Percentiles rank a stretch among this genome's conserved stretches.
Evolutionary conservation across 495 filamentous ascomycete genomes (phyloP).

Genomic region (Penicillium nucicola): DNA sequence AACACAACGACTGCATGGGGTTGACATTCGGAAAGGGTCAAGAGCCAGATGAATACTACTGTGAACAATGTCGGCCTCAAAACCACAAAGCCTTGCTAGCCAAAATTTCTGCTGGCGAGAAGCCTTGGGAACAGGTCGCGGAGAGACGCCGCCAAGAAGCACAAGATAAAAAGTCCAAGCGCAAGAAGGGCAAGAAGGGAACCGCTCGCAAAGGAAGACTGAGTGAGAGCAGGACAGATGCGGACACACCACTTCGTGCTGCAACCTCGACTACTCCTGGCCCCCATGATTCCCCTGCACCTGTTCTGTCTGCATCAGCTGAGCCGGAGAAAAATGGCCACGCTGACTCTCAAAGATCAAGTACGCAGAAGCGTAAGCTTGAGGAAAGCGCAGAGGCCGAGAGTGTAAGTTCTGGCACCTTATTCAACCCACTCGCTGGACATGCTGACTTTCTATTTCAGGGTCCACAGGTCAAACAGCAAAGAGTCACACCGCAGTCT

Average conservation of each 20-base stretch:
- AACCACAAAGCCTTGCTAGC: slow-evolving; percentile 73
- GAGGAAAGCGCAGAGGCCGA: slow-evolving; percentile 38
- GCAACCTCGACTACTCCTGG: slow-evolving; percentile 30
- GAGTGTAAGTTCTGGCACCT: slow-evolving; percentile 22
- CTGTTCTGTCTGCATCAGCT: slow-evolving; percentile 20
- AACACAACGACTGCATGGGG: slow-evolving; percentile 95
- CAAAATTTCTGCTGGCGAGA: slow-evolving; percentile 73
- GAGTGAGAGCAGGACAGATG: slow-evolving; percentile 40
- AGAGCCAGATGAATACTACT: slow-evolving; percentile 78
- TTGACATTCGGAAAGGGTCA: slow-evolving; percentile 72
- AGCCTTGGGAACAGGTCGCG: slow-evolving; percentile 74
- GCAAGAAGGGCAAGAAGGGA: slow-evolving; percentile 48
- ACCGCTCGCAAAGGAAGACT: slow-evolving; percentile 33
- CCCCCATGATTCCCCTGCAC: slow-evolving; percentile 20
- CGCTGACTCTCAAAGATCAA: slow-evolving; percentile 25
- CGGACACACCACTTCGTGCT: slow-evolving; percentile 29
- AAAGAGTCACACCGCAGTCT: slow-evolving; percentile 29
- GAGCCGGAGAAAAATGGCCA: slow-evolving; percentile 34
- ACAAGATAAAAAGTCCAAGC: slow-evolving; percentile 47
- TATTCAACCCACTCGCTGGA: neutral
- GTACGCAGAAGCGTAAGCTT: slow-evolving; percentile 45
- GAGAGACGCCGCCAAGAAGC: slow-evolving; percentile 49
- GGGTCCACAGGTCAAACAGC: slow-evolving; percentile 43
- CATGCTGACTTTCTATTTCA: slow-evolving; percentile 16
- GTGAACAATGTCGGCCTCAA: slow-evolving; percentile 83